A percentile compares a stretch with the other conserved stretches of the same genome.
Conservation (phyloP, 139 green algal genomes). For the Chlorella sp. region DNA sequence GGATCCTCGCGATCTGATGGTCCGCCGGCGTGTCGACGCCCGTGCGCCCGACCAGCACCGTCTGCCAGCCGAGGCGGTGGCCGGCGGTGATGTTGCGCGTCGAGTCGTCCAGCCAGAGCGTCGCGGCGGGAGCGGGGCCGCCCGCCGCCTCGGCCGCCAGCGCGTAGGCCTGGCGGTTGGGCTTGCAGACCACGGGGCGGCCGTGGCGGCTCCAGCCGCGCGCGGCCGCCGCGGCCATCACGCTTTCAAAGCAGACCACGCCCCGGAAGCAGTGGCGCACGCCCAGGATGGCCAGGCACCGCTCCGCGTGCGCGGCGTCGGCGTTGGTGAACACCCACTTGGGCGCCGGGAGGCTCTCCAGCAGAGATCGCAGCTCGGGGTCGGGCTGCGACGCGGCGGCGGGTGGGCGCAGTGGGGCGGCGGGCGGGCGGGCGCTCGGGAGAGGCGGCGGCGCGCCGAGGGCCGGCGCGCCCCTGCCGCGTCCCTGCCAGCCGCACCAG, state of each 20-base stretch:
- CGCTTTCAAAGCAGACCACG: slow-evolving; percentile 76
- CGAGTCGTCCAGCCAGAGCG: slow-evolving; percentile 82
- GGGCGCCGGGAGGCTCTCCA: slow-evolving; percentile 42
- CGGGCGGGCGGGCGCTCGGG: background rate
- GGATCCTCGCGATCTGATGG: slow-evolving; percentile 33
- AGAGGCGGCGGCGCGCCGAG: background rate
- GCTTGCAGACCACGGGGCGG: slow-evolving; percentile 77
- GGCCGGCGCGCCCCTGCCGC: background rate
- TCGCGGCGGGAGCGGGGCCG: slow-evolving; percentile 25
- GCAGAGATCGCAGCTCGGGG: slow-evolving; percentile 27
- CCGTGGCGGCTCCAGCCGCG: slow-evolving; percentile 44
- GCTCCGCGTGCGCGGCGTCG: slow-evolving; percentile 66
- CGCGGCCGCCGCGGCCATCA: slow-evolving; percentile 46
- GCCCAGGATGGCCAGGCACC: slow-evolving; percentile 69
- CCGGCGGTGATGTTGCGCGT: slow-evolving; percentile 71
- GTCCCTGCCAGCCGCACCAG: background rate
- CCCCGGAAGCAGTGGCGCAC: slow-evolving; percentile 73
- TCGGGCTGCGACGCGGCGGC: background rate
- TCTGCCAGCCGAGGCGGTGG: slow-evolving; percentile 62
- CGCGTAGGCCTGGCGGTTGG: slow-evolving; percentile 52
- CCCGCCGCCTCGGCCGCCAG: slow-evolving; percentile 59
- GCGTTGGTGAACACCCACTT: slow-evolving; percentile 89
- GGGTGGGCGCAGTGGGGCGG: background rate
- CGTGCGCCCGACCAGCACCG: slow-evolving; percentile 55
- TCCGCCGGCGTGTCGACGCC: slow-evolving; percentile 24